phyloP scores from a whole-genome alignment of 129 eudicot species.

The Daucus carota region DNA sequence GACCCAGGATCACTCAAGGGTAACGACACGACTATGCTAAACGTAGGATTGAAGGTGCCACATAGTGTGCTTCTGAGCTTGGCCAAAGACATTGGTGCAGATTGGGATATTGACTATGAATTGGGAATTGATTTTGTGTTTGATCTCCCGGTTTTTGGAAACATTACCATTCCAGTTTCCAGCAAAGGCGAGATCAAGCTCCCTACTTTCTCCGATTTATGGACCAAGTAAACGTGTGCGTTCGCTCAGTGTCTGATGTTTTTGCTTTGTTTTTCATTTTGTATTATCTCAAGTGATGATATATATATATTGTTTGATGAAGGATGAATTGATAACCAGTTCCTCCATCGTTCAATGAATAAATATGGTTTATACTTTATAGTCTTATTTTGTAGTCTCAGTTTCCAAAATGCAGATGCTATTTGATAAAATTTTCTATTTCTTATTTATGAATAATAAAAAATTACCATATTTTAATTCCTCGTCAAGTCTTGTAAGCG shows the following conservation, averaged over 20 bases:
- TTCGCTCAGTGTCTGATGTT: not conserved
- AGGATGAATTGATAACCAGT: not conserved
- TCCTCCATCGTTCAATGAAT: not conserved
- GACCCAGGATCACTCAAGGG: slow-evolving; percentile 87
- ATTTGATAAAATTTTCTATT: too few relatives aligned
- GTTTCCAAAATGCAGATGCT: too few relatives aligned
- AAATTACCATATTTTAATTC: too few relatives aligned
- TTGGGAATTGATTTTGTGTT: slow-evolving; percentile 30
- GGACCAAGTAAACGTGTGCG: not conserved
- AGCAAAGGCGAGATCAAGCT: slow-evolving; percentile 75
- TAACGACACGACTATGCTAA: slow-evolving; percentile 43
- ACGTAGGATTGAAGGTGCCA: slow-evolving; percentile 62
- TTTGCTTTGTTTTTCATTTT: not conserved
- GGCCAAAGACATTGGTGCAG: slow-evolving; percentile 56
- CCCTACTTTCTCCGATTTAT: slow-evolving; percentile 35
- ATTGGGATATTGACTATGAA: slow-evolving; percentile 89
- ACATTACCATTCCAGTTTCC: slow-evolving; percentile 48
- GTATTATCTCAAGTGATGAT: not conserved
- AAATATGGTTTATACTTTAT: too few relatives aligned
- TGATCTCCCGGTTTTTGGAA: slow-evolving; percentile 77
- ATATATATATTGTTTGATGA: not conserved
- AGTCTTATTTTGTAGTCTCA: too few relatives aligned
- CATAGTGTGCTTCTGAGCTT: slow-evolving; percentile 60
- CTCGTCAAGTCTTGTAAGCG: too few relatives aligned
- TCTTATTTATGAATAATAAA: too few relatives aligned